Evolutionary conservation across 495 filamentous ascomycete species (phyloP), one percentile per base, ranked within the genome.

Genomic region (Lasiosphaeria ovina): DNA sequence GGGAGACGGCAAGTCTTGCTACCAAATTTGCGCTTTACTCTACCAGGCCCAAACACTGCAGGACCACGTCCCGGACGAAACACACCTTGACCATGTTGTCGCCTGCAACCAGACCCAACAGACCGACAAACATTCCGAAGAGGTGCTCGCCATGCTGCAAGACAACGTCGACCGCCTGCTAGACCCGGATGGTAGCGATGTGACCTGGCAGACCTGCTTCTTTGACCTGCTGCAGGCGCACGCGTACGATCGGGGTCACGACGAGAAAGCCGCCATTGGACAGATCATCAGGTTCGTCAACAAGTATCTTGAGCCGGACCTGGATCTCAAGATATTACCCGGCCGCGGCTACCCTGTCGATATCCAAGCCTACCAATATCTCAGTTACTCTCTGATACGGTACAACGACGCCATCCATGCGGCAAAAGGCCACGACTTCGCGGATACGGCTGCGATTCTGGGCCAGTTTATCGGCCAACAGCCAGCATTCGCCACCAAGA

Each of bases 391-490:
- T 1, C 35, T 69, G 7, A 32, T 34, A 6, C 44, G 55, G 12
- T 68, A 58, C 48, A 70, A 70, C 24, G 55, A 62, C 10, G 14
- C 6, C 24, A 24, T 17, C 0, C 31, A 35, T 1, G 32, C 33
- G 1, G 14, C 55, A 0, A 24, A 45, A 1, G 33, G 42, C 0
- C 36, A 24, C 1, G 32, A n/a, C 0, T 11, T 14, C 3, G 34
- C 61, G 14, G 24, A 61, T 8, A 35, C 50, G 1, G 54, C 24
- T 1, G 10, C 16, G 14, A 31, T 67, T 3, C 35, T 67, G 4
- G 1, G 8, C 4, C 58, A 66, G 32, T 66, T 65, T 11, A 6
- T 65, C 24, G 4, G 16, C 31, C 58, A 62, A 6, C 69, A 69
- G 32, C 63, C 47, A 3, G 60, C 54, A 4, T 48, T 59, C 3